Evolutionary conservation across 2,329 filamentous ascomycete genomes (phyloP).

Genomic region (Ceratocystis diversiconidia): DNA sequence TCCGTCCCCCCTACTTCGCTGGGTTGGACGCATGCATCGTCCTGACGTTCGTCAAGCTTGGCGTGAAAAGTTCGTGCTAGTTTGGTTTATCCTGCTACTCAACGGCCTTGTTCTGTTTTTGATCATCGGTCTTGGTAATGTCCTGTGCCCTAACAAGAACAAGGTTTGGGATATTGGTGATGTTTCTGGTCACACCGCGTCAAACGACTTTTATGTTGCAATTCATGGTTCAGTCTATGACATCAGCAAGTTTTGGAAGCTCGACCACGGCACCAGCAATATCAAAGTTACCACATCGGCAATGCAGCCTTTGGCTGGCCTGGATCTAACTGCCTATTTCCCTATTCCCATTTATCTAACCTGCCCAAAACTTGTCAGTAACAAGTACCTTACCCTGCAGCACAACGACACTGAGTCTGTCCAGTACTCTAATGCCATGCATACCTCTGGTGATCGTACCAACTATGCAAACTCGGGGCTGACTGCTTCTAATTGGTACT

Average conservation of each 20-base stretch:
- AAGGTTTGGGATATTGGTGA: conserved; percentile 71
- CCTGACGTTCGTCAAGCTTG: conserved; percentile 94
- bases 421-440: conserved; percentile 41
- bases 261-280: conserved; percentile 63
- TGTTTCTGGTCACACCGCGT: conserved; percentile 54
- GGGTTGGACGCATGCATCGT: conserved; percentile 84
- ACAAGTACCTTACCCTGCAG: conserved; percentile 40
- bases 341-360: conserved; percentile 58
- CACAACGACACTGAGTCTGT: conserved; percentile 46
- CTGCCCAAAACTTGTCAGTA: conserved; percentile 58
- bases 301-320: conserved; percentile 68
- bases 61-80: conserved; percentile 84
- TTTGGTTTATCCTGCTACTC: conserved; percentile 63
- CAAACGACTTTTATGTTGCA: conserved; percentile 71
- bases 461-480: conserved; percentile 44
- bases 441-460: conserved; percentile 53
- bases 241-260: conserved; percentile 72
- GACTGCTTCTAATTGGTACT: conserved; percentile 61
- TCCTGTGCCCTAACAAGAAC: conserved; percentile 82
- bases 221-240: conserved; percentile 86
- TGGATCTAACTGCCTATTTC: conserved; percentile 76
- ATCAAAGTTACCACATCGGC: conserved; percentile 43
- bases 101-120: conserved; percentile 81
- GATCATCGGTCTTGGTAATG: conserved; percentile 70
- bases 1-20: conserved; percentile 68